A percentile compares a stretch with the other conserved stretches of the same genome.
Conservation (phyloP, 768 basidiomycete genomes). For the Collybia nuda region DNA sequence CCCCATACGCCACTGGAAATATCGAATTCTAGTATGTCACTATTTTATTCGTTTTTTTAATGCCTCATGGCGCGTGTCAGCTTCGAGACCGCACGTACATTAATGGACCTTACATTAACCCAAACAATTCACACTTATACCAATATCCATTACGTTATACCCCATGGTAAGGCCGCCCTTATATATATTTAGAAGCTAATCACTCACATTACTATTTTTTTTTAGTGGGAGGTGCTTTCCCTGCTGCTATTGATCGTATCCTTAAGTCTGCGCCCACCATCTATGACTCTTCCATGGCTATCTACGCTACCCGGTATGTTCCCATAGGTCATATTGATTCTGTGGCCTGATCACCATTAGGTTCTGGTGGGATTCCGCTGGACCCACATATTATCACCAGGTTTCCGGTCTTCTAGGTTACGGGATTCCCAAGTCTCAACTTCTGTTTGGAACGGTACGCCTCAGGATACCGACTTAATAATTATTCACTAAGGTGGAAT, state of each 20-base stretch:
- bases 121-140: conserved; percentile 31
- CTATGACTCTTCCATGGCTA: conserved; percentile 29
- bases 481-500: not conserved
- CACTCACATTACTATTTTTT: not conserved
- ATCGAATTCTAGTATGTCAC: conserved; percentile 32
- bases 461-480: not conserved
- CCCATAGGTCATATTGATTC: not conserved
- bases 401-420: conserved; percentile 29
- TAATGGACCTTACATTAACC: conserved; percentile 28
- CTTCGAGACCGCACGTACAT: conserved; percentile 29
- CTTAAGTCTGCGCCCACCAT: conserved; percentile 28
- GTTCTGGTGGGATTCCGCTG: conserved; percentile 39
- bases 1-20: conserved; percentile 28
- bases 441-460: conserved; percentile 34
- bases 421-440: conserved; percentile 28
- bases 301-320: conserved; percentile 27
- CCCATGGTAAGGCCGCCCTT: conserved; percentile 22
- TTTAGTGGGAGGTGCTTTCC: conserved; percentile 33
- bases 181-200: not conserved
- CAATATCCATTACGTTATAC: conserved; percentile 33
- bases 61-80: conserved; percentile 4
- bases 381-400: conserved; percentile 35
- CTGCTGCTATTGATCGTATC: conserved; percentile 31
- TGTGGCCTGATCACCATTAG: conserved; percentile 3
- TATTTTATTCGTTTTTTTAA: not conserved